Base-by-base conservation (phyloP, 2,329 filamentous ascomycete species). In the Incumbomyces lentus region DNA sequence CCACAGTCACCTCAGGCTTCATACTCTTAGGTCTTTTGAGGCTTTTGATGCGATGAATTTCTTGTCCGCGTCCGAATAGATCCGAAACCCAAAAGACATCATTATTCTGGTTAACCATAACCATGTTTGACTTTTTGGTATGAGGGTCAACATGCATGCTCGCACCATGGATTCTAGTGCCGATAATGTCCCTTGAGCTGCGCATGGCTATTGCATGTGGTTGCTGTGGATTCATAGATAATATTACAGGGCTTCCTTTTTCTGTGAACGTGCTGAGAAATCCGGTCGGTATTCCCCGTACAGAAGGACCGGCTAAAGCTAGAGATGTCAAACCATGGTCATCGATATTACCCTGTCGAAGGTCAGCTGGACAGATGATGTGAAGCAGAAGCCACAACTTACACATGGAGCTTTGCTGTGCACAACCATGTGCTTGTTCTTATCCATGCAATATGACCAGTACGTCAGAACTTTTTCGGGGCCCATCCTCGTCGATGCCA, bases 11-110 rank as follows among this genome's bases (percentile, higher is more conserved):
- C 31, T 44, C 40, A 12, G 18, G 14, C 35, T 45, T 26, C 33
- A 36, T 49, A 19, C 34, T 44, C 35, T 34, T 32, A 6, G 16
- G 41, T 19, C 18, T 26, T 39, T 39, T 43, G 29, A 51, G n/a
- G 26, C 22, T 38, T 32, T 55, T 54, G 22, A 54, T 37, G 8
- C 46, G 50, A 40, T 54, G 43, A 22, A 51, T 18, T 14, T 43
- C 40, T 17, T 33, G 29, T 14, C 32, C 40, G 12, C 40, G 14
- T 33, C 40, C 40, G 17, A 44, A 44, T 14, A 44, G 30, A 18
- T 44, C 40, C 18, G 40, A 34, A n/a, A 44, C 31, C 40, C 40
- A 44, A 31, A 44, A 44, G n/a, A 44, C 17, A 19, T 34, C 32
- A 29, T 44, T 44, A 22, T 44, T 44, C n/a, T 44, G 40, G 40